Evolutionary conservation across 768 basidiomycete genomes (phyloP), one percentile per base, ranked within the genome.

Genomic region (Lyophyllum shimeji): DNA sequence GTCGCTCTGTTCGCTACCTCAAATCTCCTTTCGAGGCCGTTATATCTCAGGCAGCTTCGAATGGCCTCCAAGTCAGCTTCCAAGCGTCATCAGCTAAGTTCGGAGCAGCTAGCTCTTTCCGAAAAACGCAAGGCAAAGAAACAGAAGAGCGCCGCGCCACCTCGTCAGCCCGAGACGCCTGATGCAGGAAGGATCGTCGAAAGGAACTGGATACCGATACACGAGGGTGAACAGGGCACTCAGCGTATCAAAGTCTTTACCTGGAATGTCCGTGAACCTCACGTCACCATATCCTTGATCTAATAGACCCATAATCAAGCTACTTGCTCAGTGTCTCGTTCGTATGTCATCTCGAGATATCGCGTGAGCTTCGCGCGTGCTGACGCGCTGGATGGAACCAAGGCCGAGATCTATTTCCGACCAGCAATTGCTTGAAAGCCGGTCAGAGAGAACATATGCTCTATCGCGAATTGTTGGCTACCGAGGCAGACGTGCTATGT

Each of bases 391-490:
- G n/a, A 48, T 42, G 27, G 13, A 55, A 1, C 34, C 18, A 59
- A 93, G 90, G 91, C 42, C 82, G 92, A 31, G 84, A 90, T 43
- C 74, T 94, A 52, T 93, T 94, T 63, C 92, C 93, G 1, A 84
- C 79, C n/a, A 91, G 90, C 61, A 84, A 90, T 65, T 94, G 92
- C 65, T 74, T 95, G 46, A 93, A 90, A 69, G 87, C 84, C 46
- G 67, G 65, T 20, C 84, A 89, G 66, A 78, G 95, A 58, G 83
- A 85, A 62, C 81, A 83, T 15, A 89, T 95, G 89, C 73, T 93
- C 13, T 80, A 84, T 56, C 74, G 77, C 47, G 95, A 97, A 69
- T 77, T 96, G n/a, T 69, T 82, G 15, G 79, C 80, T 2, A 82
- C 89, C 55, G 64, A 81, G n/a, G 84, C 90, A 1, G 91, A 95